These are phyloP conservation scores for Dactylonectria macrodidyma DNA, from an alignment of 2,329 filamentous ascomycete species.

Conservation along the genomic window DNA sequence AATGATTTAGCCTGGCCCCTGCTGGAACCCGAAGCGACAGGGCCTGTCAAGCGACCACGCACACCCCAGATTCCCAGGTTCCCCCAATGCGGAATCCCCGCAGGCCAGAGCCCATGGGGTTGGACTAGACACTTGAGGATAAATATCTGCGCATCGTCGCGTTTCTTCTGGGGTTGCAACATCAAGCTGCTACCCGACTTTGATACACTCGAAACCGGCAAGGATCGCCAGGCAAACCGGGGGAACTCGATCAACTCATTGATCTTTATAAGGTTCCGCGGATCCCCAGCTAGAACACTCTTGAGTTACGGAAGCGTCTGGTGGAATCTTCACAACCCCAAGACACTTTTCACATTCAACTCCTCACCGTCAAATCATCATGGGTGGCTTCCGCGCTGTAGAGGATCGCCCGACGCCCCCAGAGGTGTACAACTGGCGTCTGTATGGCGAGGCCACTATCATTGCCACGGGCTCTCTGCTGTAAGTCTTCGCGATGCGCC, in stretches of 20 bases:
- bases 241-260: slow-evolving; percentile 8
- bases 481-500: slow-evolving; percentile 41
- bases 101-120: slow-evolving; percentile 25
- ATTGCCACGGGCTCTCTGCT: slow-evolving; percentile 64
- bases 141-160: slow-evolving; percentile 40
- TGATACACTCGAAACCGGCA: slow-evolving; percentile 20
- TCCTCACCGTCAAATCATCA: slow-evolving; percentile 30
- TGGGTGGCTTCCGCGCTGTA: slow-evolving; percentile 61
- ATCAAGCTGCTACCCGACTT: slow-evolving; percentile 15
- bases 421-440: slow-evolving; percentile 68
- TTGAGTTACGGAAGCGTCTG: too few species aligned
- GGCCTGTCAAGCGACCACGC: slow-evolving; percentile 13
- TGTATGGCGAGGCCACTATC: slow-evolving; percentile 64
- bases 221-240: slow-evolving; percentile 19
- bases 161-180: slow-evolving; percentile 23
- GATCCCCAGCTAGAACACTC: too few species aligned
- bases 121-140: slow-evolving; percentile 32
- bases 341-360: background rate
- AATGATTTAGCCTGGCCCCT: background rate
- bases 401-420: slow-evolving; percentile 70
- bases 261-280: slow-evolving; percentile 2
- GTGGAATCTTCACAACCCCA: background rate
- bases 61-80: slow-evolving; percentile 41
- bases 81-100: slow-evolving; percentile 26
- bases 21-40: slow-evolving; percentile 15